A percentile compares a stretch with the other conserved stretches of the same genome.
These are phyloP conservation scores for Erysimum cheiri DNA, from an alignment of 441 rosid species.

Conservation along the genomic window DNA sequence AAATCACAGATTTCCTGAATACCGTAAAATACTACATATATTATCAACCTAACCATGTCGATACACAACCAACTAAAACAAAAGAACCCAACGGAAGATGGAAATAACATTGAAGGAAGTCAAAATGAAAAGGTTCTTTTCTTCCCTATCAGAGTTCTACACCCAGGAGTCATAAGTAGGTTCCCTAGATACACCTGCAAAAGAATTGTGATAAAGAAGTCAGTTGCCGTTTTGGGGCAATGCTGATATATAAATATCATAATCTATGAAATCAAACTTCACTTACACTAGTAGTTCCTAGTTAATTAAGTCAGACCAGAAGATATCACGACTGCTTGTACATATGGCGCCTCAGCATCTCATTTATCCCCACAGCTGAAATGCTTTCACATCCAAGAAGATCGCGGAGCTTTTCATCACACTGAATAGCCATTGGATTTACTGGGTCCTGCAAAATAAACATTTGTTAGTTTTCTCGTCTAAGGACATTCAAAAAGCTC, in stretches of 20 bases:
- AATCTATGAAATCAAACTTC: conserved; percentile 41
- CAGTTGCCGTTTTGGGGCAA: neutral
- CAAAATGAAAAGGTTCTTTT: conserved; percentile 37
- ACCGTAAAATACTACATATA: conserved; percentile 41
- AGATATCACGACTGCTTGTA: conserved; percentile 60
- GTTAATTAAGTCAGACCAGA: conserved; percentile 45
- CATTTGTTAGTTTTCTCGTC: conserved; percentile 3
- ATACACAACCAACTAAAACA: conserved; percentile 51
- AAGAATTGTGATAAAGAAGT: conserved; percentile 17
- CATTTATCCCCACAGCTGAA: conserved; percentile 77
- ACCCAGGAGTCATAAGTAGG: conserved; percentile 41
- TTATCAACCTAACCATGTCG: conserved; percentile 52
- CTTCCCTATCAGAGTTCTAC: conserved; percentile 57
- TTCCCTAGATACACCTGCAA: conserved; percentile 60
- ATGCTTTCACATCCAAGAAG: conserved; percentile 93
- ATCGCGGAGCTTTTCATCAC: conserved; percentile 81
- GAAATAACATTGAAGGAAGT: conserved; percentile 37
- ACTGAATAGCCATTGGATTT: conserved; percentile 74
- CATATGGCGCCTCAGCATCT: conserved; percentile 73
- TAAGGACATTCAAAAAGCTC: neutral
- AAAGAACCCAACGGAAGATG: conserved; percentile 38
- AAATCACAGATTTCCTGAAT: conserved; percentile 44
- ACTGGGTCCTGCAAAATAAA: conserved; percentile 62
- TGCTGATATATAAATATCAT: conserved; percentile 1
- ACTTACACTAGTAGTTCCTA: conserved; percentile 47